Percentiles rank a stretch among this genome's conserved stretches.
These are phyloP conservation scores for Phyllosticta capitalensis DNA, from an alignment of 2,329 filamentous ascomycete genomes.

Conservation along the genomic window DNA sequence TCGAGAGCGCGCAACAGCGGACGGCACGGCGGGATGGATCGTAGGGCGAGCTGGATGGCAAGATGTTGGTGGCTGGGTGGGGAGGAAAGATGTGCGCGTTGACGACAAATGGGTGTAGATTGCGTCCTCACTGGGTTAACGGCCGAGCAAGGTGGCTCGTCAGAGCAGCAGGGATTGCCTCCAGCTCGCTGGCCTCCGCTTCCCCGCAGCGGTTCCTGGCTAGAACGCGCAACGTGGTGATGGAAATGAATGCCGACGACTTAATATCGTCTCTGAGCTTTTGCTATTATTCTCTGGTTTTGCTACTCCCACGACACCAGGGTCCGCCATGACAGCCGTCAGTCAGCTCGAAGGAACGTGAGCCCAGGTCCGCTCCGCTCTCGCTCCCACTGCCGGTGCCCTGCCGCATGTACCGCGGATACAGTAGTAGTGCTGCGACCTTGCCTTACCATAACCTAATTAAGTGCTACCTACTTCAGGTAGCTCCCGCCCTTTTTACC, in stretches of 20 bases:
- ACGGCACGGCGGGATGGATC: neutral
- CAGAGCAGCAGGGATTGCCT: constrained; percentile 8
- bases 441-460: neutral
- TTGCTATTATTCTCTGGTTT: neutral
- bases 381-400: too few species aligned
- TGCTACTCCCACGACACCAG: too few species aligned
- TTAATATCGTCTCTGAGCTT: neutral
- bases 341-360: neutral
- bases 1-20: constrained; percentile 4
- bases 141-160: constrained; percentile 10
- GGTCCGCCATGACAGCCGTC: neutral
- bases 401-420: too few species aligned
- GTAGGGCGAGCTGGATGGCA: constrained; percentile 5
- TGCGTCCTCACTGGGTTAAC: constrained; percentile 7
- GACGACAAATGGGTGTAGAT: neutral
- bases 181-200: constrained; percentile 5
- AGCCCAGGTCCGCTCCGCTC: too few species aligned
- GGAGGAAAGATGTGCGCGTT: neutral
- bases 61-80: constrained; percentile 5
- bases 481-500: neutral
- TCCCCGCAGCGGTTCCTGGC: neutral
- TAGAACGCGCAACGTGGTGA: neutral
- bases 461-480: neutral
- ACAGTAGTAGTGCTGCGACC: neutral
- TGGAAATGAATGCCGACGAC: neutral